Conservation (phyloP, 805 yeast genomes). For the Nakazawaea siamensis region DNA sequence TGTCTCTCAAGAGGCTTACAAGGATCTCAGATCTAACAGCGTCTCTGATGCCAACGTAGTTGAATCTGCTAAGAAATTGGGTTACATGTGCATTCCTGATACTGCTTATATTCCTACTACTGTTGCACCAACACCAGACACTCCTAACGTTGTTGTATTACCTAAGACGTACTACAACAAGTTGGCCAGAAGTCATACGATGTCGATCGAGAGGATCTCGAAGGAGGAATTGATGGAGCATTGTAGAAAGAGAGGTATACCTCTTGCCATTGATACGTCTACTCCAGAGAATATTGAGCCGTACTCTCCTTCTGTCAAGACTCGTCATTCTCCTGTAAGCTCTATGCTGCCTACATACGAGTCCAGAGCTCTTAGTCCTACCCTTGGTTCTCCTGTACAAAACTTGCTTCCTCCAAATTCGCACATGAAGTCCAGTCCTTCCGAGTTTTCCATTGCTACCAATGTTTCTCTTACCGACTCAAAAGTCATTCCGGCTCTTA, state of each 20-base stretch:
- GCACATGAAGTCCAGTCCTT: slow-evolving; percentile 4
- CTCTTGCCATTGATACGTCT: slow-evolving; percentile 15
- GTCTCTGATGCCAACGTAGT: slow-evolving; percentile 21
- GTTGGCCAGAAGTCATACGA: slow-evolving; percentile 34
- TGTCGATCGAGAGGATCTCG: slow-evolving; percentile 34
- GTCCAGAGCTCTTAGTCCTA: too few species aligned
- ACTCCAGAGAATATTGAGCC: slow-evolving; percentile 1
- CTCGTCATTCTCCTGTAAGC: slow-evolving; percentile 6
- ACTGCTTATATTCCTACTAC: slow-evolving; percentile 58
- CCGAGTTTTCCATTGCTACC: slow-evolving; percentile 39
- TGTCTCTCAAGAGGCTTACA: slow-evolving; percentile 19
- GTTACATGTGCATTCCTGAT: slow-evolving; percentile 48
- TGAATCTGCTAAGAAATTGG: slow-evolving; percentile 33
- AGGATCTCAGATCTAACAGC: slow-evolving; percentile 12
- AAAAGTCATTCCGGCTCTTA: slow-evolving; percentile 74
- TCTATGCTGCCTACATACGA: slow-evolving; percentile 3
- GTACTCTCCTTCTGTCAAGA: not conserved
- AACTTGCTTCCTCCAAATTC: slow-evolving; percentile 12
- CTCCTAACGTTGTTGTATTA: slow-evolving; percentile 48
- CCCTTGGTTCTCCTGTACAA: slow-evolving; percentile 13
- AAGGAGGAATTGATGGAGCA: slow-evolving; percentile 36
- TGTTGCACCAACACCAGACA: slow-evolving; percentile 44
- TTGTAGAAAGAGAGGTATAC: slow-evolving; percentile 42
- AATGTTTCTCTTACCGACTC: slow-evolving; percentile 58
- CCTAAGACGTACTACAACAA: slow-evolving; percentile 60